Base-by-base conservation (phyloP, 805 yeast genomes). In the Grigorovia jiainica region DNA sequence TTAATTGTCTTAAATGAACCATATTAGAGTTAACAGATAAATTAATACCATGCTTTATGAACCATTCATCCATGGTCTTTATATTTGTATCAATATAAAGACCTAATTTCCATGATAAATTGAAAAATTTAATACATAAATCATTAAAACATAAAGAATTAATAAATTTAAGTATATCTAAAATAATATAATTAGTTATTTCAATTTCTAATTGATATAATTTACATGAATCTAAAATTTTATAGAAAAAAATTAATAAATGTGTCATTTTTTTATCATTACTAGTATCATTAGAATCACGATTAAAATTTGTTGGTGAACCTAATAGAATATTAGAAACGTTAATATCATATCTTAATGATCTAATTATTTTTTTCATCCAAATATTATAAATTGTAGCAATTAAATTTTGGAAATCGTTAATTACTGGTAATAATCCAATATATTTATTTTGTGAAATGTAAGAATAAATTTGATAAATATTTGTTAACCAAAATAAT, bases 201-300 rank as follows among this genome's bases (percentile, higher is more conserved):
- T 77, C 82, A 19, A 73, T 73, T 64, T 89, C 97, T 48, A 90
- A 75, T 55, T 82, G 81, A 65, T 82, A 89, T 0, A 87, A 76
- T 58, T 82, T 83, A 87, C 89, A 81, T 13, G 95, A 78, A 83
- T 90, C 83, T 65, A 82, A 79, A 20, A 90, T 87, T 44, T 79
- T 75, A 67, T 87, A 89, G 71, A 92, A 82, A 61, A 87, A 79
- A 38, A 87, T 78, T 53, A 92, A 67, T 46, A 92, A 75, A 59
- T 89, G 95, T 63, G 92, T 97, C 97, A 92, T 89, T 65, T 82
- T 85, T 64, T 79, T 82, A 52, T 79, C 82, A 33, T 31, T 38
- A 8, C 10, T 30, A 2, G 18, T 23, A 5, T 21, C 42, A 16
- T 30, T 18, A 15, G 18, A 19, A 5, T 21, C 42, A 20, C 31